phyloP scores from a whole-genome alignment of 2,329 filamentous ascomycete genomes.

The Trichoderma sp. region DNA sequence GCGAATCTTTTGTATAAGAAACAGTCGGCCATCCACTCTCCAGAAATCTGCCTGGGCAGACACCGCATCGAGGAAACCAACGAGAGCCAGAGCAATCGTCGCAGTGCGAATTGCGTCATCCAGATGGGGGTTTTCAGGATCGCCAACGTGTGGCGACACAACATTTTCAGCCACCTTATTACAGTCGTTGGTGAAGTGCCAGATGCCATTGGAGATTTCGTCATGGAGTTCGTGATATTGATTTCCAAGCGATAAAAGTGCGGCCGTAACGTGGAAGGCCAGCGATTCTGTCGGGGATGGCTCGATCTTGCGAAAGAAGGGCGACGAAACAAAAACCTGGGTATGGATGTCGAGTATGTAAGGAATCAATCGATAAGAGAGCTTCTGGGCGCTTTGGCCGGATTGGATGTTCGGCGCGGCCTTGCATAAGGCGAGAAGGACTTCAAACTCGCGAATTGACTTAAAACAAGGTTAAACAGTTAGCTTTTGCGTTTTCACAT shows the following conservation, averaged over 20 bases:
- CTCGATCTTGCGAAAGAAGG: conserved; percentile 76
- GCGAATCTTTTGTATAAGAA: conserved; percentile 68
- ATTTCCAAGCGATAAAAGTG: conserved; percentile 75
- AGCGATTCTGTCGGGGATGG: conserved; percentile 87
- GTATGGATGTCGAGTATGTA: conserved; percentile 83
- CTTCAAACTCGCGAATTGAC: conserved; percentile 88
- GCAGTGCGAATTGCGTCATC: conserved; percentile 68
- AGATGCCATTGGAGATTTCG: conserved; percentile 62
- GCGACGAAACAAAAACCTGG: conserved; percentile 75
- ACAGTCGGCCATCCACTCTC: conserved; percentile 68
- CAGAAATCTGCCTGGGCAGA: conserved; percentile 78
- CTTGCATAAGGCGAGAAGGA: conserved; percentile 86
- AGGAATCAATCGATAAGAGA: conserved; percentile 73
- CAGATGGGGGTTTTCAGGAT: conserved; percentile 56
- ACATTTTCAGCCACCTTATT: conserved; percentile 56
- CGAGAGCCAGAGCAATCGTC: conserved; percentile 76
- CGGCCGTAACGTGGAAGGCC: conserved; percentile 72
- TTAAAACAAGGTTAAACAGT: conserved; percentile 44
- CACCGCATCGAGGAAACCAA: conserved; percentile 84
- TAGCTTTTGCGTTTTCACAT: not conserved
- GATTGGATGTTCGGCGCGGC: conserved; percentile 74
- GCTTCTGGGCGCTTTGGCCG: conserved; percentile 68
- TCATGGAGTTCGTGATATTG: conserved; percentile 68
- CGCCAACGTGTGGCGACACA: conserved; percentile 50
- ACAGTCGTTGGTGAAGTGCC: conserved; percentile 71